Base-by-base conservation (phyloP, 73 alveolate genomes). In the Diophrys appendiculata region DNA sequence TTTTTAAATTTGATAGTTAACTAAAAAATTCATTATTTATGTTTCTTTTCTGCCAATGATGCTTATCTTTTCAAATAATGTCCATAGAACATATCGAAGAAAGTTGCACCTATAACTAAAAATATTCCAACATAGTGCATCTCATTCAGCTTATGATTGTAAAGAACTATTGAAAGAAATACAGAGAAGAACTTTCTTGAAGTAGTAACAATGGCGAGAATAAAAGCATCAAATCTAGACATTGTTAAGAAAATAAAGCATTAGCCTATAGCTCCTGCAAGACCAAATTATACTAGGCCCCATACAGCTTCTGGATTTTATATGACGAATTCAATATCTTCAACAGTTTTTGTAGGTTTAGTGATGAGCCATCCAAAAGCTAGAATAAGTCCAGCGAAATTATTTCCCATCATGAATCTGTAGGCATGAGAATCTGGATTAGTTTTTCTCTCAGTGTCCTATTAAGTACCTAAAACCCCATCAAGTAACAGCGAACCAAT, bases 111-210 rank as follows among this genome's bases (percentile, higher is more conserved):
- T 68, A 85, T 78, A 53, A 85, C 88, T 29, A 78, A 23, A 1
- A 32, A 22, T 24, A 84, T 80, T 23, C 93, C 88, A 1, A 52
- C 22, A 81, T 85, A 85, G 56, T 85, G 82, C 68, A 56, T 70
- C 0, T 79, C 33, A 18, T 60, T 29, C 54, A 85, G 76, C 64
- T 79, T 54, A 60, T 85, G 93, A 3, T 68, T 53, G 86, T 67
- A 85, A 53, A 32, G 28, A 72, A 78, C 28, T 52, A 67, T 80
- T 18, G 89, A 78, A 70, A 78, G 33, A 68, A 85, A 30, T 14
- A 85, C 81, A 29, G 89, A 71, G 78, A 85, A 85, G 75, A 85
- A 43, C 73, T 85, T 85, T 53, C 93, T 33, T 28, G 89, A 68
- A 23, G 93, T 85, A 8, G 93, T 85, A 24, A 85, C 79, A 27